Percentiles rank a stretch among this genome's conserved stretches.
phyloP scores from a whole-genome alignment of 805 yeast species.

The Blastobotrys parvus region DNA sequence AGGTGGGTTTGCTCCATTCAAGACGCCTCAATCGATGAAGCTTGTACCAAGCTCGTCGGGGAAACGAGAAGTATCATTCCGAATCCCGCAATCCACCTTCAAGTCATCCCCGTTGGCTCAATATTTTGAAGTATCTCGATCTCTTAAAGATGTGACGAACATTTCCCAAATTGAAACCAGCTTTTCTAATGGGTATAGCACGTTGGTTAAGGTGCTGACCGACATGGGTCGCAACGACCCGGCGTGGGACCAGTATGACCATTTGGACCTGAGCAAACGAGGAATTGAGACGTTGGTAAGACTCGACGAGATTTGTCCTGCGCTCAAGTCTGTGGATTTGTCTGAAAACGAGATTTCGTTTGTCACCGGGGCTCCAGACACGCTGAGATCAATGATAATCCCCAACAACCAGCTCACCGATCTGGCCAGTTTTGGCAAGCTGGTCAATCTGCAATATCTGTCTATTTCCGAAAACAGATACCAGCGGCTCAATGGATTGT shows the following conservation, averaged over 20 bases:
- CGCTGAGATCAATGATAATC: slow-evolving; percentile 31
- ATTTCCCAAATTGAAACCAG: slow-evolving; percentile 35
- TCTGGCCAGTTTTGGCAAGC: slow-evolving; percentile 35
- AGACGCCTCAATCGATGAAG: neutral
- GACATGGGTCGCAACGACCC: slow-evolving; percentile 29
- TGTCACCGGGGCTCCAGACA: slow-evolving; percentile 39
- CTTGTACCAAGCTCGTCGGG: neutral
- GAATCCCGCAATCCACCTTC: neutral
- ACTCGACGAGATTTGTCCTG: slow-evolving; percentile 36
- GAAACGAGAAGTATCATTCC: slow-evolving; percentile 11
- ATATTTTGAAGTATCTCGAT: neutral
- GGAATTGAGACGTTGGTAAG: slow-evolving; percentile 34
- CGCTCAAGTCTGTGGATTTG: slow-evolving; percentile 31
- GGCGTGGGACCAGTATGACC: slow-evolving; percentile 35
- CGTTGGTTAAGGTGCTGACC: slow-evolving; percentile 37
- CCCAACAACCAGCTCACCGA: slow-evolving; percentile 33
- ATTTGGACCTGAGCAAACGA: slow-evolving; percentile 29
- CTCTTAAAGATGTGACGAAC: slow-evolving; percentile 30
- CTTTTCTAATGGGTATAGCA: slow-evolving; percentile 35
- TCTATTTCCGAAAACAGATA: slow-evolving; percentile 34
- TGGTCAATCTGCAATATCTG: slow-evolving; percentile 36
- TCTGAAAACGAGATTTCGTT: slow-evolving; percentile 34
- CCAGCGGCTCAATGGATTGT: slow-evolving; percentile 29
- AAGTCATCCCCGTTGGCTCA: neutral
- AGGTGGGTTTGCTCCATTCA: neutral